Base-by-base conservation (phyloP, 2,329 filamentous ascomycete species). In the Pyrenophora tritici-repentis region DNA sequence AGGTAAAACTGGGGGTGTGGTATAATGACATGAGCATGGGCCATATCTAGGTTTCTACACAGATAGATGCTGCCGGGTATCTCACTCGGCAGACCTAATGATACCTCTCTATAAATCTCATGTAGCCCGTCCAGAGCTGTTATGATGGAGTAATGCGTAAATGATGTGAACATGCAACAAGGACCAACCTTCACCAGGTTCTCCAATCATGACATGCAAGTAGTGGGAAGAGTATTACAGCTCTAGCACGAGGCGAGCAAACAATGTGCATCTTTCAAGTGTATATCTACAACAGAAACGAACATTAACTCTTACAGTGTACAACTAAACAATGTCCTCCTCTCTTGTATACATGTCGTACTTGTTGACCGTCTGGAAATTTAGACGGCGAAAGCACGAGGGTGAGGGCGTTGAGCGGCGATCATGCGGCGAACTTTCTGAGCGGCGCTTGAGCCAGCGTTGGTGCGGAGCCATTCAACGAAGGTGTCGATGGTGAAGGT, bases 401-500 rank as follows among this genome's bases (percentile, higher is more conserved):
- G 56, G 48, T 71, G 66, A 8, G 55, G 55, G 50, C 63, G 58
- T 46, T 55, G 38, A n/a, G 61, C 62, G 44, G 56, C 52, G n/a
- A 61, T 50, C 24, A 59, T 59, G 49, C 62, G 60, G 52, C 66
- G 62, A 24, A 64, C 55, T 53, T 65, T 69, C 54, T 51, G 43
- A 24, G 56, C 58, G 41, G 47, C 55, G 35, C 55, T 50, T 39
- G 59, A 55, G 42, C 64, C 61, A 18, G 63, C 65, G 44, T 63
- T 65, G 42, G 59, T 50, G 53, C 65, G 59, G 45, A 72, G 61
- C 67, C 66, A 71, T 6, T 64, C 48, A 46, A 72, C 59, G 59
- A 71, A 71, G 53, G 60, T 59, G 45, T 69, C 61, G n/a, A 70
- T 57, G 39, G 68, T 71, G 59, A 71, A 72, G 46, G 61, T 53